Percentiles rank a stretch among this genome's conserved stretches.
Evolutionary conservation across 116 monocot species (phyloP).

Genomic region (Posidonia oceanica): DNA sequence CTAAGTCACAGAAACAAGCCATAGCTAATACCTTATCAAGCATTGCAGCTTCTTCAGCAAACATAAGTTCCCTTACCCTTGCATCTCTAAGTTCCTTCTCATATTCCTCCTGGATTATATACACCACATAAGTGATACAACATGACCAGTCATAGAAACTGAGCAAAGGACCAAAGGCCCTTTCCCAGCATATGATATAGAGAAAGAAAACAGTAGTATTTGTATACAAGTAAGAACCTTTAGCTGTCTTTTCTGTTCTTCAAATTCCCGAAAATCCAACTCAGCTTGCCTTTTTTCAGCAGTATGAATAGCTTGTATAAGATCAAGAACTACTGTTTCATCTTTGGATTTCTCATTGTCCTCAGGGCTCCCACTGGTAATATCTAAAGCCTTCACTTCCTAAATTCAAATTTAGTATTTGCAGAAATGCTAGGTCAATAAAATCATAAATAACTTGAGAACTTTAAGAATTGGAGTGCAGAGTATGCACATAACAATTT

Average conservation of each 20-base stretch:
- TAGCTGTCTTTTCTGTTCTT: constrained; percentile 66
- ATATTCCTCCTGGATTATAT: constrained; percentile 56
- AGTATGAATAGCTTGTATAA: constrained; percentile 81
- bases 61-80: constrained; percentile 73
- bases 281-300: constrained; percentile 93
- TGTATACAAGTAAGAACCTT: constrained; percentile 38
- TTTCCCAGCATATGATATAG: too few relatives aligned
- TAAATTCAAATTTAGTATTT: neutral
- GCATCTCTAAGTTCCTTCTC: constrained; percentile 90
- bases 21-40: constrained; percentile 56
- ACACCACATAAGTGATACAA: neutral
- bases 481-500: constrained; percentile 5
- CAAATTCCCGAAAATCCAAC: constrained; percentile 56
- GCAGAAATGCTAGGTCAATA: neutral
- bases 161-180: neutral
- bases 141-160: neutral
- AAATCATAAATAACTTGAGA: neutral
- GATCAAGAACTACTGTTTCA: constrained; percentile 55
- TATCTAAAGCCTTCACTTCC: constrained; percentile 23
- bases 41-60: constrained; percentile 90
- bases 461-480: neutral
- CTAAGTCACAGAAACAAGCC: too few relatives aligned
- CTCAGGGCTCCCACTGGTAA: constrained; percentile 5
- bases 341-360: constrained; percentile 21
- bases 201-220: neutral